A percentile compares a stretch with the other conserved stretches of the same genome.
Evolutionary conservation across 768 basidiomycete species (phyloP).

Genomic region (Tulasnella sp.): DNA sequence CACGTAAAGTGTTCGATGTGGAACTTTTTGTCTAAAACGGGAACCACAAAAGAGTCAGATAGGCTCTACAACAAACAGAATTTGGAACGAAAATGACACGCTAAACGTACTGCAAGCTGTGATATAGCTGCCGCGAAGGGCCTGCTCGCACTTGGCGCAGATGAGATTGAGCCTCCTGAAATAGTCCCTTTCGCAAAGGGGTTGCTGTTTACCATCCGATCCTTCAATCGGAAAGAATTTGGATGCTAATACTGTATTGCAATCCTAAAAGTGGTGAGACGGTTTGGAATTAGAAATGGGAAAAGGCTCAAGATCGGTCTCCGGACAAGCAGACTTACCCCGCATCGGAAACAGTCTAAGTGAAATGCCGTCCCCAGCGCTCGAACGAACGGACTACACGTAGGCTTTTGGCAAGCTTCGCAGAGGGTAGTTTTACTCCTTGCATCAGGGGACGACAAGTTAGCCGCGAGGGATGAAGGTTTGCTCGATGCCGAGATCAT

Average conservation of each 20-base stretch:
- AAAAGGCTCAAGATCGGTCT: background rate
- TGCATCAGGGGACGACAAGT: background rate
- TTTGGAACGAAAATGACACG: background rate
- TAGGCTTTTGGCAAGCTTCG: slow-evolving; percentile 29
- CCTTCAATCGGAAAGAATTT: slow-evolving; percentile 99
- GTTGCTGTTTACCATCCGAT: slow-evolving; percentile 78
- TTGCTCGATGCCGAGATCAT: background rate
- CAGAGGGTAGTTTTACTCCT: background rate
- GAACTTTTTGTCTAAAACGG: slow-evolving; percentile 82
- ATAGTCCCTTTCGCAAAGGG: slow-evolving; percentile 98
- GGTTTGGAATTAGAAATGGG: slow-evolving; percentile 21
- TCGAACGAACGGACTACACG: slow-evolving; percentile 95
- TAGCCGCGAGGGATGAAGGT: background rate
- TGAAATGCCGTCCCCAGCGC: slow-evolving; percentile 92
- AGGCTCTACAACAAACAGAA: background rate
- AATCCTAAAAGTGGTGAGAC: slow-evolving; percentile 62
- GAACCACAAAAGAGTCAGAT: background rate
- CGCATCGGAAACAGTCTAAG: slow-evolving; percentile 96
- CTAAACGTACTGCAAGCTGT: slow-evolving; percentile 92
- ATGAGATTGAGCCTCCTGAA: slow-evolving; percentile 94
- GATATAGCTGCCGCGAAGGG: slow-evolving; percentile 94
- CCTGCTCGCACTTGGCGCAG: slow-evolving; percentile 92
- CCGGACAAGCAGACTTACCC: slow-evolving; percentile 50
- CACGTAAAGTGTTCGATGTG: slow-evolving; percentile 99
- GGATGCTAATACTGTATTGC: slow-evolving; percentile 90